A percentile compares a stretch with the other conserved stretches of the same genome.
Conservation (phyloP, 75 land plant genomes). For the Pseudotsuga menziesii region DNA sequence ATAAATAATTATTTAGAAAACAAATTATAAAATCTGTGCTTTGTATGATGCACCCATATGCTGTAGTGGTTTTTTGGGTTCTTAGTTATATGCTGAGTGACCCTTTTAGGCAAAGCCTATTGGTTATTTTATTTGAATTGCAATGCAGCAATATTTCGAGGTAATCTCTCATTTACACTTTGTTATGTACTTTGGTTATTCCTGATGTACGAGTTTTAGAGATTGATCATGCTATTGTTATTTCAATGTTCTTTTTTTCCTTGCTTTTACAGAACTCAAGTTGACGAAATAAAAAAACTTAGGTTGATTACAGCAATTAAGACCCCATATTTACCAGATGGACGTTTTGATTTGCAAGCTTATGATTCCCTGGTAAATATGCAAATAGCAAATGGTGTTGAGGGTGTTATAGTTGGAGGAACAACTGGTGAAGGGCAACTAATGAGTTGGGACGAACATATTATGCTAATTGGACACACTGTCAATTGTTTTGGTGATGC, state of each 20-base stretch:
- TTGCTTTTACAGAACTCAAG: conserved; percentile 49
- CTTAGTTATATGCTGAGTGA: not conserved
- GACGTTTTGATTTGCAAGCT: conserved; percentile 77
- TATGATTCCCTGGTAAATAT: conserved; percentile 57
- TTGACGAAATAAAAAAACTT: conserved; percentile 59
- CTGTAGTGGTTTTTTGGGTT: not conserved
- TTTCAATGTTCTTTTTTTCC: not conserved
- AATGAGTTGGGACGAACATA: conserved; percentile 93
- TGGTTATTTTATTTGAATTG: not conserved
- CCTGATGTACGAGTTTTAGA: not conserved
- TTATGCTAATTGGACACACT: conserved; percentile 86
- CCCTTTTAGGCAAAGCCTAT: not conserved
- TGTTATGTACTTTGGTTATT: not conserved
- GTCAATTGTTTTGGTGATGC: conserved; percentile 63
- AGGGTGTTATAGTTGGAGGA: conserved; percentile 84
- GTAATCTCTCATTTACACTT: not conserved
- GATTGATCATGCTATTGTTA: too few species aligned
- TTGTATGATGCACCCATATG: not conserved
- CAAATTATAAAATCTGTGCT: too few species aligned
- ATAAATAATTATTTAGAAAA: too few species aligned
- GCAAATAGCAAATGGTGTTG: conserved; percentile 69
- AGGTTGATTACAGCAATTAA: conserved; percentile 80
- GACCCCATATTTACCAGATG: conserved; percentile 83
- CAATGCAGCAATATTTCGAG: not conserved
- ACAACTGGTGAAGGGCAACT: conserved; percentile 93